Evolutionary conservation across 352 stramenopile species (phyloP), one percentile per base, ranked within the genome.

Genomic region (Globisporangium alternatum): DNA sequence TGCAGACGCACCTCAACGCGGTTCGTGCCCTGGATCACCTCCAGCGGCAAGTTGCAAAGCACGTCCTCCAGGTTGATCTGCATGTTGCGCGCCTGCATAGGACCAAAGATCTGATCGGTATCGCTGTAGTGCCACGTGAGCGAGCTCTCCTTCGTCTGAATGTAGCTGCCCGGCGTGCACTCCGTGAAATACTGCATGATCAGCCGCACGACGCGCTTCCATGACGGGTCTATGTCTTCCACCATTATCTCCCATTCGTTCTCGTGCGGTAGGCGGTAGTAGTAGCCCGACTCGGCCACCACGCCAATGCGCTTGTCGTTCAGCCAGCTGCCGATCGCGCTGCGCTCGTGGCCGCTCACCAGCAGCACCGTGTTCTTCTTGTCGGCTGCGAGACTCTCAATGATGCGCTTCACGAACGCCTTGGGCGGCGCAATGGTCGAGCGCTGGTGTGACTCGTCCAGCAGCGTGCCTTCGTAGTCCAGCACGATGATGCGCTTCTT

Each of bases 51-150:
- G 25, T 88, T 90, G 30, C 89, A 83, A 1, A 97, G 69, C 48
- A 92, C 78, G 4, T 90, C 84, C 62, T 97, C 89, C 54, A 97
- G 66, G 60, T 92, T 86, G 55, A 96, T 95, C 71, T 95, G 89
- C 71, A 97, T 77, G 57, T 96, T 86, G 64, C 93, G 93, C 21
- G 88, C 81, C 64, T 96, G 87, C 88, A 88, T 95, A 30, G 74
- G 77, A 2, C 86, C 86, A 65, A 96, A 96, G 64, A 95, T 82
- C 12, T 77, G 77, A 49, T 96, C 88, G 2, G 88, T 84, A 51
- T 95, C 86, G n/a, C 72, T 74, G 63, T 95, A 96, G 63, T 96
- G 86, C 88, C 88, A 96, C 56, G 87, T 94, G 49, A 96, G 64
- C 25, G 81, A 93, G 58, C 80, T 89, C 67, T 93, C 82, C 56